phyloP scores from a whole-genome alignment of 1,284 basidiomycete species.

The Coniferiporia weirii region DNA sequence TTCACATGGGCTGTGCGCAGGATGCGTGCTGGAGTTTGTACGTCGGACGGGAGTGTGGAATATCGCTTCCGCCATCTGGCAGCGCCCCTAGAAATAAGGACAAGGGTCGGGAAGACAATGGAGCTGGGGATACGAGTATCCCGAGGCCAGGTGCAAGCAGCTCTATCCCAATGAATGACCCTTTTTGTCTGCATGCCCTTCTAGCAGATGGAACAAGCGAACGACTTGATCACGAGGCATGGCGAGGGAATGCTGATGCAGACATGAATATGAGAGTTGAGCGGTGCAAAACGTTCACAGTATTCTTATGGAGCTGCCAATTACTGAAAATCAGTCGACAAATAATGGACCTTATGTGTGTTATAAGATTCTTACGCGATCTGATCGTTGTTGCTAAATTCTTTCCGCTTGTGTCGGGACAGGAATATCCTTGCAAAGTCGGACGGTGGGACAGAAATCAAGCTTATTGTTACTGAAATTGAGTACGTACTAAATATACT shows the following conservation, averaged over 20 bases:
- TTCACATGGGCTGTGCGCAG: slow-evolving; percentile 25
- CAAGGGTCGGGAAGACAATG: not conserved
- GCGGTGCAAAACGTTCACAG: slow-evolving; percentile 35
- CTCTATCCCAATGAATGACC: slow-evolving; percentile 11
- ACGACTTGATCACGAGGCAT: slow-evolving; percentile 10
- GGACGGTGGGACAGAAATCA: slow-evolving; percentile 33
- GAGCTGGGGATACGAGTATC: not conserved
- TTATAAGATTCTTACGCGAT: slow-evolving; percentile 8
- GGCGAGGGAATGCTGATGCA: slow-evolving; percentile 5
- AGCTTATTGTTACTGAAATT: slow-evolving; percentile 47
- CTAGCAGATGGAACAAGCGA: not conserved
- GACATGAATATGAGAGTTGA: not conserved
- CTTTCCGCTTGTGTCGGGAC: not conserved
- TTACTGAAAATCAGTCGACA: slow-evolving; percentile 49
- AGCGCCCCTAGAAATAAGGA: not conserved
- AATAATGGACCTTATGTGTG: slow-evolving; percentile 59
- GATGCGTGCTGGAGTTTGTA: slow-evolving; percentile 58
- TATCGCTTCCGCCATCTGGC: slow-evolving; percentile 27
- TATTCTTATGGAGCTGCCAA: slow-evolving; percentile 49
- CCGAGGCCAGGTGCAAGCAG: not conserved
- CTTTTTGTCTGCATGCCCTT: slow-evolving; percentile 7
- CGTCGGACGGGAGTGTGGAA: slow-evolving; percentile 51
- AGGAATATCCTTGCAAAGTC: slow-evolving; percentile 41
- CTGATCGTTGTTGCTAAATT: not conserved
- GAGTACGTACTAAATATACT: slow-evolving; percentile 35